Conservation (phyloP, 352 stramenopile genomes). For the Phytophthora citricola region DNA sequence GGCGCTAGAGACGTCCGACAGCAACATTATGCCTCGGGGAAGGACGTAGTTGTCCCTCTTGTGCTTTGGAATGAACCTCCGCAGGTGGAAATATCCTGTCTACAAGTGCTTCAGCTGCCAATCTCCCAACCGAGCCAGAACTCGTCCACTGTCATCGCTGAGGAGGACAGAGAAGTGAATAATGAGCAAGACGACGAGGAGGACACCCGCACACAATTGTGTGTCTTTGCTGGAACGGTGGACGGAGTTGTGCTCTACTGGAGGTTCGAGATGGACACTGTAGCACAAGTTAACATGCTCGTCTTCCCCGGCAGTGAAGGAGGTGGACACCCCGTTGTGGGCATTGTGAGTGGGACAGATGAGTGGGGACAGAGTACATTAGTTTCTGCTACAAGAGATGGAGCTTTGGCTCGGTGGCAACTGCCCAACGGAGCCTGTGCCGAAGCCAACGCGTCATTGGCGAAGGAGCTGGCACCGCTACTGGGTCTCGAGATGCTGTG, state of each 20-base stretch:
- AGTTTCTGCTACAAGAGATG: conserved; percentile 61
- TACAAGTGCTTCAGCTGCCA: conserved; percentile 76
- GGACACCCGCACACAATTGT: conserved; percentile 53
- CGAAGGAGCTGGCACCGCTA: conserved; percentile 65
- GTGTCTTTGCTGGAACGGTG: conserved; percentile 72
- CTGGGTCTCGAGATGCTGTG: conserved; percentile 78
- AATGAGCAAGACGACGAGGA: conserved; percentile 45
- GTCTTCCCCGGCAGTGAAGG: conserved; percentile 41
- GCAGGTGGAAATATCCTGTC: conserved; percentile 51
- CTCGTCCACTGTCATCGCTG: conserved; percentile 34
- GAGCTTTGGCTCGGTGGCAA: conserved; percentile 67
- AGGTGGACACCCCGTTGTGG: conserved; percentile 47
- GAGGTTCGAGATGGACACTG: conserved; percentile 63
- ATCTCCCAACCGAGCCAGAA: conserved; percentile 74
- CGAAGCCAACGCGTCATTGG: conserved; percentile 55
- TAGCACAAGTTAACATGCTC: conserved; percentile 76
- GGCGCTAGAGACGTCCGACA: conserved; percentile 17
- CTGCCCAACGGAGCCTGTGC: conserved; percentile 73
- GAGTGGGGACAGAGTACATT: conserved; percentile 83
- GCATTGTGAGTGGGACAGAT: conserved; percentile 73
- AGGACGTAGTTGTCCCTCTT: conserved; percentile 69
- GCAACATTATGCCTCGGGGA: conserved; percentile 10
- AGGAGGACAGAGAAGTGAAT: conserved; percentile 44
- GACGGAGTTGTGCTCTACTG: conserved; percentile 78
- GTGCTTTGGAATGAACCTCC: conserved; percentile 76